Percentiles rank a stretch among this genome's conserved stretches.
Conservation (phyloP, 2,329 filamentous ascomycete species). For the Colletotrichum sp. region DNA sequence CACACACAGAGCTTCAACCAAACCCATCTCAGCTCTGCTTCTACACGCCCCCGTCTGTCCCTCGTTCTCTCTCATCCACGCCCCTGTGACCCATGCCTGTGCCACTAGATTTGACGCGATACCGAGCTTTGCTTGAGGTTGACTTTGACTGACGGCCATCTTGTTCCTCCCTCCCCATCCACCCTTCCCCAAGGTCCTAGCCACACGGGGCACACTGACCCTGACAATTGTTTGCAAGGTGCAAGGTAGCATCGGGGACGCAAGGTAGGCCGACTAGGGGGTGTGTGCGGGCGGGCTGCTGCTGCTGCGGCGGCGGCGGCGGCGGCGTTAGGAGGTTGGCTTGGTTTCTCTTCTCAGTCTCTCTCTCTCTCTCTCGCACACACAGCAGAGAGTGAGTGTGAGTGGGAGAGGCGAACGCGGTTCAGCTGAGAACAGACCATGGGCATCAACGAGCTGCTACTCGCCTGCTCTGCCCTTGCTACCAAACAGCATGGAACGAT, state of each 20-base stretch:
- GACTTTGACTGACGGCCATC: conserved; percentile 10
- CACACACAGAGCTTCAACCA: not conserved
- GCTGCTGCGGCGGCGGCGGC: not conserved
- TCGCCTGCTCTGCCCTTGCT: not conserved
- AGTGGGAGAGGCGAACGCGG: not conserved
- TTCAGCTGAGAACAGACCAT: conserved; percentile 17
- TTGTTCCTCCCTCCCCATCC: not conserved
- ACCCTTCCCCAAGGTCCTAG: not conserved
- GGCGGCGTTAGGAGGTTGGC: not conserved
- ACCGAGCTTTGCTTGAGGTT: conserved; percentile 15
- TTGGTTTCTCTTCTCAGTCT: not conserved
- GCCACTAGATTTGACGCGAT: conserved; percentile 5
- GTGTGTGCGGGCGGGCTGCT: not conserved
- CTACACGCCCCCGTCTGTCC: not conserved
- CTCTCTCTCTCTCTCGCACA: not conserved
- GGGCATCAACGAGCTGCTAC: not conserved
- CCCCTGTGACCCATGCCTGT: not conserved
- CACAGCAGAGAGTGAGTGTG: not conserved
- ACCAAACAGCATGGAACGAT: conserved; percentile 10
- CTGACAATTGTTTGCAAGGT: not conserved
- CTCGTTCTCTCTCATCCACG: not conserved
- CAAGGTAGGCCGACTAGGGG: conserved; percentile 1
- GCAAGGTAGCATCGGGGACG: conserved; percentile 8
- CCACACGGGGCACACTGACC: conserved; percentile 10
- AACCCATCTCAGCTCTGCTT: not conserved